A percentile compares a stretch with the other conserved stretches of the same genome.
These are phyloP conservation scores for Sarcocystis neurona DNA, from an alignment of 169 alveolate species.

Conservation along the genomic window DNA sequence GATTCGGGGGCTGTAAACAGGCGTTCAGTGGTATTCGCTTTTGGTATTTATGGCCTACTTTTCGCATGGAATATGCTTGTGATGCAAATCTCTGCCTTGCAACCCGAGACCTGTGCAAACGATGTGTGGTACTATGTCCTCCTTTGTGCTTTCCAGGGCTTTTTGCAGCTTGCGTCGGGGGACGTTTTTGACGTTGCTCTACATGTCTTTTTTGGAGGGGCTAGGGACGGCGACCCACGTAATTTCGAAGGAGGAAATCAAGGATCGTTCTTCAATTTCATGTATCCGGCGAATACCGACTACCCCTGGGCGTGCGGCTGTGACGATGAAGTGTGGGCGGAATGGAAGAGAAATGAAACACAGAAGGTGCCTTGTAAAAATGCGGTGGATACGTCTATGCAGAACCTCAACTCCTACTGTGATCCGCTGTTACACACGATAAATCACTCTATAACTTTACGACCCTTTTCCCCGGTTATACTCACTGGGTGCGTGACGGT, in stretches of 20 bases:
- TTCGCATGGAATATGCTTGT: too few species aligned
- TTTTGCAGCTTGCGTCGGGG: not conserved
- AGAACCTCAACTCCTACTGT: constrained; percentile 45
- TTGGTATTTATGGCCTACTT: too few species aligned
- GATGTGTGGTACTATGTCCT: too few species aligned
- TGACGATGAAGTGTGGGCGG: constrained; percentile 4
- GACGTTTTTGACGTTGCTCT: constrained; percentile 29
- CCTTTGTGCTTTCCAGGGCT: too few species aligned
- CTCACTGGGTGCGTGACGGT: too few species aligned
- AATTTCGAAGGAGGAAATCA: constrained; percentile 65
- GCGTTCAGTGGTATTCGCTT: too few species aligned
- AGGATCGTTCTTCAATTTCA: constrained; percentile 57
- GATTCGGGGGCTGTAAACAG: too few species aligned
- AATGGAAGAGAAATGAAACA: constrained; percentile 25
- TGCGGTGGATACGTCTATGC: constrained; percentile 55
- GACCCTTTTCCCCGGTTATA: too few species aligned
- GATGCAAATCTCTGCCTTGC: too few species aligned
- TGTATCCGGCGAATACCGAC: constrained; percentile 61
- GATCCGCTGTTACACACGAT: constrained; percentile 28
- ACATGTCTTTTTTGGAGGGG: constrained; percentile 45
- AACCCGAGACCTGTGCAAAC: too few species aligned
- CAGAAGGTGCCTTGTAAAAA: constrained; percentile 46
- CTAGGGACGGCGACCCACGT: constrained; percentile 19
- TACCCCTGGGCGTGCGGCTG: constrained; percentile 66
- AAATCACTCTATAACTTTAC: not conserved